Conservation (phyloP, 1,284 basidiomycete species). For the Apiotrichum siamense region DNA sequence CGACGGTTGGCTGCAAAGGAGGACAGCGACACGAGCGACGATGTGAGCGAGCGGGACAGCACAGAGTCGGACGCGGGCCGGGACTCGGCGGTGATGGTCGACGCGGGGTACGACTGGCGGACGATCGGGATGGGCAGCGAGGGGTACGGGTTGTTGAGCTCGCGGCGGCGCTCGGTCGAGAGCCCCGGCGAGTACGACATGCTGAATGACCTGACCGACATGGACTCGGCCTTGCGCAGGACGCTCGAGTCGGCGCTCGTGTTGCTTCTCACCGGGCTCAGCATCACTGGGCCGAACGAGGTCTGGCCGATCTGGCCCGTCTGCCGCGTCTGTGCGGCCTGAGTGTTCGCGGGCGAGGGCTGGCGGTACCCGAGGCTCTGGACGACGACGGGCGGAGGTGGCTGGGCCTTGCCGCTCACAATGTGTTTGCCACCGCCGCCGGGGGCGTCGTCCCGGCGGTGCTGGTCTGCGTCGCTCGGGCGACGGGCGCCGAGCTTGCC, state of each 20-base stretch:
- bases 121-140: conserved; percentile 34
- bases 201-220: conserved; percentile 36
- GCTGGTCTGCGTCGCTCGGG: conserved; percentile 17
- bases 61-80: conserved; percentile 20
- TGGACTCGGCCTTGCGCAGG: conserved; percentile 26
- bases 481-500: conserved; percentile 58
- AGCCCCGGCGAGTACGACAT: conserved; percentile 12
- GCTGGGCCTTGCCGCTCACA: not conserved
- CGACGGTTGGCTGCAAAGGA: conserved; percentile 8
- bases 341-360: not conserved
- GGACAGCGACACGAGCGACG: conserved; percentile 24
- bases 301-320: no score
- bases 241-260: not conserved
- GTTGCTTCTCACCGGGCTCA: not conserved
- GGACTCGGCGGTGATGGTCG: conserved; percentile 26
- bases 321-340: not conserved
- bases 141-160: conserved; percentile 43
- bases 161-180: conserved; percentile 22
- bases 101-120: conserved; percentile 17
- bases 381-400: not conserved
- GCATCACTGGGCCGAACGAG: no score
- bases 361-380: not conserved
- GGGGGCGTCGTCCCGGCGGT: not conserved
- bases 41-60: conserved; percentile 27
- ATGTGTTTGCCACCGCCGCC: not conserved